phyloP scores from a whole-genome alignment of 2,329 filamentous ascomycete genomes.

The Aspergillus ibericus region DNA sequence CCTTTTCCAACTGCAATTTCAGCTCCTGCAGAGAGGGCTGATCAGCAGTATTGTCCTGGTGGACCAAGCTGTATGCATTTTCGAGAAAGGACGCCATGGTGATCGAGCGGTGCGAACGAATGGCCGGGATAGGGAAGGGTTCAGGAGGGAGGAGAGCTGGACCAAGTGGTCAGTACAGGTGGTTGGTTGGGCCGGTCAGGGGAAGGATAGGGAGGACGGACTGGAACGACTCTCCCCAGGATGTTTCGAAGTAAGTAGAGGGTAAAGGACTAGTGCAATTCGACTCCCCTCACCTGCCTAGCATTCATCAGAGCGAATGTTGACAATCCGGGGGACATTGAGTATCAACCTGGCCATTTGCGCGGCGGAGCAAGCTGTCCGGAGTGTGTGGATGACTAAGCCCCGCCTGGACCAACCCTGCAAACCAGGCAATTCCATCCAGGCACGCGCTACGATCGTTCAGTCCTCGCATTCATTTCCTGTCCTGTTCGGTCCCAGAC shows the following conservation, averaged over 20 bases:
- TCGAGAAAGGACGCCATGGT: conserved; percentile 94
- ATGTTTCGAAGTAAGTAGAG: conserved; percentile 22
- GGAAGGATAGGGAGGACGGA: conserved; percentile 19
- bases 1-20: conserved; percentile 90
- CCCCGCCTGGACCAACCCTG: conserved; percentile 23
- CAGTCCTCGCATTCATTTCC: conserved; percentile 9
- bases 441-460: conserved; percentile 8
- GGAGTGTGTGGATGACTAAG: conserved; percentile 50
- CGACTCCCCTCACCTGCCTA: conserved; percentile 38
- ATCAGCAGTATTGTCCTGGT: conserved; percentile 95
- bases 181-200: conserved; percentile 27
- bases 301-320: conserved; percentile 38
- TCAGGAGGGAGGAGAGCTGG: conserved; percentile 34
- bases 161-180: conserved; percentile 32
- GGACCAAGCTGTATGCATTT: conserved; percentile 92
- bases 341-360: conserved; percentile 45
- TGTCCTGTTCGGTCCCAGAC: conserved; percentile 5
- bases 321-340: conserved; percentile 32
- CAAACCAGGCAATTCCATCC: conserved; percentile 13
- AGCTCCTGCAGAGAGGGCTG: conserved; percentile 87
- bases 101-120: conserved; percentile 28
- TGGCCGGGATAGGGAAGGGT: conserved; percentile 22
- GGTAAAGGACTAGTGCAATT: conserved; percentile 29
- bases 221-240: conserved; percentile 31
- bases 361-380: conserved; percentile 36